Evolutionary conservation across 2,329 filamentous ascomycete species (phyloP).

Genomic region (Tympanopsis confertula): DNA sequence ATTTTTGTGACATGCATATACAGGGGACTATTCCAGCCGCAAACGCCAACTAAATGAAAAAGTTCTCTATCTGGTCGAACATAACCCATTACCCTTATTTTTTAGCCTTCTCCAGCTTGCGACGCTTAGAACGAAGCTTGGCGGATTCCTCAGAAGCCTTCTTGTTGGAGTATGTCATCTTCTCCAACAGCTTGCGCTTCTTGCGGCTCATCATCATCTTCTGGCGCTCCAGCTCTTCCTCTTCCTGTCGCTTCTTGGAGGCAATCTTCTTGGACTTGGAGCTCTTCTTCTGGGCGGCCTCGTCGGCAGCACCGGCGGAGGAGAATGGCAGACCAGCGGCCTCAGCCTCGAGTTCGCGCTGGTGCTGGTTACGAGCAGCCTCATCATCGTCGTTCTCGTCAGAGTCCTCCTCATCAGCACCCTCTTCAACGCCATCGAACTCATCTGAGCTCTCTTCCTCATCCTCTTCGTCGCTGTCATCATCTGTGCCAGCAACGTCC

Average conservation of each 20-base stretch:
- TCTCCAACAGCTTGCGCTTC: conserved; percentile 94
- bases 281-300: conserved; percentile 35
- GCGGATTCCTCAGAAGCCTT: conserved; percentile 86
- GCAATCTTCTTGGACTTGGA: conserved; percentile 48
- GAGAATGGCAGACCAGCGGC: conserved; percentile 42
- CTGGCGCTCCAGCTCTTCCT: conserved; percentile 79
- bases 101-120: conserved; percentile 65
- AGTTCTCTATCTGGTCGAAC: no score
- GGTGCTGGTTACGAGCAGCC: conserved; percentile 56
- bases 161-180: conserved; percentile 92
- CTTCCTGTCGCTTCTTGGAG: conserved; percentile 63
- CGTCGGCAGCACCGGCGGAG: conserved; percentile 13
- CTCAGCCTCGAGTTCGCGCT: conserved; percentile 87
- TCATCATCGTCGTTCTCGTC: conserved; percentile 48
- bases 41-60: no score
- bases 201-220: conserved; percentile 98
- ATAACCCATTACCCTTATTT: not conserved
- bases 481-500: conserved; percentile 21
- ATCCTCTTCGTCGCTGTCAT: conserved; percentile 27
- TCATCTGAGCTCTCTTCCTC: conserved; percentile 31
- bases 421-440: conserved; percentile 33
- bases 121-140: conserved; percentile 76
- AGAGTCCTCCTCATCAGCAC: conserved; percentile 26
- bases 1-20: no score
- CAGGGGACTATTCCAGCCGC: no score